These are phyloP conservation scores for Luffa aegyptiaca DNA, from an alignment of 306 rosid species.

Conservation along the genomic window DNA sequence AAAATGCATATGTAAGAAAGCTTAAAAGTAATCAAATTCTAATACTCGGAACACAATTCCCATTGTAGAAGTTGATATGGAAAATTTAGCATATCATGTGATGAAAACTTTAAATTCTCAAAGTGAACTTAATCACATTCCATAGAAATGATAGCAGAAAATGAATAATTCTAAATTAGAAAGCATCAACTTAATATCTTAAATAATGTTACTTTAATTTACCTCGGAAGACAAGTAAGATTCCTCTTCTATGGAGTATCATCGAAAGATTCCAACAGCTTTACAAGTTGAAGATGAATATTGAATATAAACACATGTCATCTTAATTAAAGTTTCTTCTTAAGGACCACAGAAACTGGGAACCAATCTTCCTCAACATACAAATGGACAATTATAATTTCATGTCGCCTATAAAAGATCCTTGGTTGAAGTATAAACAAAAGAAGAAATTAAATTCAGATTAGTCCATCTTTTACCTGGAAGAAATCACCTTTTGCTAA, in stretches of 20 bases:
- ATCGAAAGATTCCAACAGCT: not conserved
- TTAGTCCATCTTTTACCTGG: constrained; percentile 52
- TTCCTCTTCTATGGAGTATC: not conserved
- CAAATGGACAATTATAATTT: not conserved
- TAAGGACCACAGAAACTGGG: not conserved
- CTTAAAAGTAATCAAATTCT: not conserved
- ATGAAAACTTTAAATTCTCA: not conserved
- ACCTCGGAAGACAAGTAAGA: not conserved
- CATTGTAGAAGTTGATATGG: not conserved
- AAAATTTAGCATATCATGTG: not conserved
- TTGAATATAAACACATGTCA: not conserved
- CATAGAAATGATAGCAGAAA: not conserved
- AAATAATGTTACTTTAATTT: not conserved
- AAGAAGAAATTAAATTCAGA: constrained; percentile 4
- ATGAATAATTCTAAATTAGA: not conserved
- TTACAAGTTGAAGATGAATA: not conserved
- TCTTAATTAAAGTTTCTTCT: not conserved
- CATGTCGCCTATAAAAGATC: not conserved
- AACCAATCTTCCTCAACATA: not conserved
- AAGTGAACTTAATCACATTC: not conserved
- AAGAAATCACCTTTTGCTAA: constrained; percentile 97
- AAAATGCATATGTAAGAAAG: not conserved
- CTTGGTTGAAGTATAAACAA: not conserved
- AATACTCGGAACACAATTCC: not conserved
- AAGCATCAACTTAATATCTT: not conserved